Evolutionary conservation across 2,329 filamentous ascomycete genomes (phyloP), one percentile per base, ranked within the genome.

Genomic region (Daldinia sp.): DNA sequence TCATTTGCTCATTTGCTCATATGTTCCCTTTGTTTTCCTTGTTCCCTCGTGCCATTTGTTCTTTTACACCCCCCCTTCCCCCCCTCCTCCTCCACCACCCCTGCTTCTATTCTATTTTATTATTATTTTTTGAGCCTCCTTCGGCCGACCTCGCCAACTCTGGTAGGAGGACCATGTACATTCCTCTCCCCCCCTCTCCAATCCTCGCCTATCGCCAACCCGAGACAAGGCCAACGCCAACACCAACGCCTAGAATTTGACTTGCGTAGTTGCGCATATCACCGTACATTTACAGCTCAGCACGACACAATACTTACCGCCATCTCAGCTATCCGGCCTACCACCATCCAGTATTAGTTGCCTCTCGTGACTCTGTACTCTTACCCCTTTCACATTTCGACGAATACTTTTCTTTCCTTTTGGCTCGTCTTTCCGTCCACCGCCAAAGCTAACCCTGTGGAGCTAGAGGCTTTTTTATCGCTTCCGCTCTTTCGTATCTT

Each of bases 261-360:
- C 60, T 62, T 65, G 59, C 62, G 57, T 57, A 65, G 53, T 33
- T 55, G 57, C 64, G 65, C 62, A 66, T 63, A 65, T 68, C 59
- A 67, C 62, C 44, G 23, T 70, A 61, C 66, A 67, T 37, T 72
- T 60, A 72, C 64, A 59, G 71, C 69, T 63, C 70, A 65, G 42
- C 67, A 63, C 57, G 44, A 68, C 64, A 70, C 71, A 50, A 70
- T 63, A 63, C 69, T 71, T 71, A 71, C 69, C 69, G 69, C 69
- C 69, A 66, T 69, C 66, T 69, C 57, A 66, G 59, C 65, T 61
- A 46, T 56, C 53, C 28, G 50, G 56, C 65, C 65, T 64, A 64
- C 66, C 56, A 67, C 60, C 68, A 64, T 67, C 62, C 65, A 66
- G 33, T 28, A 61, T 39, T 46, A 48, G 54, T 44, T 35, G 44